Percentiles rank a stretch among this genome's conserved stretches.
These are phyloP conservation scores for Inga oerstediana DNA, from an alignment of 306 rosid genomes.

Conservation along the genomic window DNA sequence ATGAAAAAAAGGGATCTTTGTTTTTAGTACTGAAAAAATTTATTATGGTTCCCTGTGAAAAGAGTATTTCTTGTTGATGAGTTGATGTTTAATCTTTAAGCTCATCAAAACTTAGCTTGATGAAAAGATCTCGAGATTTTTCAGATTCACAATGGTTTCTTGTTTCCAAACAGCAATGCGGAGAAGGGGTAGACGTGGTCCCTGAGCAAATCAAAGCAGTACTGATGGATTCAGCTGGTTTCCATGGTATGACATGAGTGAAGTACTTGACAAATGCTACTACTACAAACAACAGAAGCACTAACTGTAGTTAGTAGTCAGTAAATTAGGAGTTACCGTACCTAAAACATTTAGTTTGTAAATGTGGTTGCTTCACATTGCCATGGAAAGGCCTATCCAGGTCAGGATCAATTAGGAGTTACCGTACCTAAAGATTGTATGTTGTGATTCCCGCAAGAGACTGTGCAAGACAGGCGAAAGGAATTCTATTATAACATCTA, in stretches of 20 bases:
- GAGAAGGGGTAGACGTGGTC: slow-evolving; percentile 58
- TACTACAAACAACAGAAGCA: slow-evolving; percentile 26
- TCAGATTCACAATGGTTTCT: slow-evolving; percentile 19
- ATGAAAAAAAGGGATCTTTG: neutral
- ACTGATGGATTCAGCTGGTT: slow-evolving; percentile 64
- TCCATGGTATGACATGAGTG: slow-evolving; percentile 54
- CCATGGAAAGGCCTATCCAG: neutral
- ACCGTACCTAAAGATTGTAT: too few relatives aligned
- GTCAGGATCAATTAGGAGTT: slow-evolving; percentile 14
- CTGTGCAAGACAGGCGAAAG: neutral
- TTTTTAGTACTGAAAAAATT: neutral
- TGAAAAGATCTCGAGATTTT: neutral
- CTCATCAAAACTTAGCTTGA: neutral
- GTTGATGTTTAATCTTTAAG: neutral
- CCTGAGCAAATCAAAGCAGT: slow-evolving; percentile 80
- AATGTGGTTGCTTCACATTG: slow-evolving; percentile 28
- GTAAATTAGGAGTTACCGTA: neutral
- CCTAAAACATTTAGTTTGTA: slow-evolving; percentile 29
- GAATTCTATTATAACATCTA: neutral
- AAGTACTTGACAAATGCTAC: slow-evolving; percentile 18
- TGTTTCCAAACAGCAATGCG: slow-evolving; percentile 63
- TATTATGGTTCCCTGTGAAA: neutral
- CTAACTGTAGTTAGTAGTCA: neutral
- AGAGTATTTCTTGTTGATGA: neutral
- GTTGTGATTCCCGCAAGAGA: neutral